A percentile compares a stretch with the other conserved stretches of the same genome.
These are phyloP conservation scores for Pyrrhoderma noxium DNA, from an alignment of 1,284 basidiomycete species.

Conservation along the genomic window DNA sequence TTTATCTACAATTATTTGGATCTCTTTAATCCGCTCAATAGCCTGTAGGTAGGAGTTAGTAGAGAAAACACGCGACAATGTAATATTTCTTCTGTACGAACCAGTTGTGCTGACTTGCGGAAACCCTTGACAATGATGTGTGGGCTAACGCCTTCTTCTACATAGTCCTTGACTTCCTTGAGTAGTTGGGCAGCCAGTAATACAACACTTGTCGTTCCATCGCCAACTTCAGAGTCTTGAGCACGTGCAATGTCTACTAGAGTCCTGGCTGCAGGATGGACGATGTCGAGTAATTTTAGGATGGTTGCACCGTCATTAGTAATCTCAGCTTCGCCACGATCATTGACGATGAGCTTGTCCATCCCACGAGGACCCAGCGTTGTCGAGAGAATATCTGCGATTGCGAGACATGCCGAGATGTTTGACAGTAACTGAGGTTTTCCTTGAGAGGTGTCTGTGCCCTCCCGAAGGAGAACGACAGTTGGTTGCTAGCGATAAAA, in stretches of 20 bases:
- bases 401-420: conserved; percentile 90
- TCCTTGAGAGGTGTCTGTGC: conserved; percentile 96
- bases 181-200: conserved; percentile 91
- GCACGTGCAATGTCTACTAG: conserved; percentile 97
- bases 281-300: conserved; percentile 93
- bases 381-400: conserved; percentile 83
- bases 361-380: conserved; percentile 98
- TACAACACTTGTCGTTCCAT: conserved; percentile 96
- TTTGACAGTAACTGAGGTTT: conserved; percentile 92
- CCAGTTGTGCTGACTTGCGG: conserved; percentile 81
- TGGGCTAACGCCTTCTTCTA: conserved; percentile 97
- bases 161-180: conserved; percentile 86
- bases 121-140: conserved; percentile 98
- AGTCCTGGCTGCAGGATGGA: conserved; percentile 94
- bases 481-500: conserved; percentile 73
- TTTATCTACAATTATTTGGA: conserved; percentile 90
- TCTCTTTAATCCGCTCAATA: conserved; percentile 79
- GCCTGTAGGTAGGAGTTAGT: conserved; percentile 46
- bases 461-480: conserved; percentile 88
- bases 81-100: conserved; percentile 38
- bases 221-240: conserved; percentile 97
- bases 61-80: conserved; percentile 14
- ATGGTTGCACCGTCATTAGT: conserved; percentile 99
- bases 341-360: conserved; percentile 94
- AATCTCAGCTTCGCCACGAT: conserved; percentile 93